Percentiles rank a stretch among this genome's conserved stretches.
These are phyloP conservation scores for Xylariaceae sp. DNA, from an alignment of 2,329 filamentous ascomycete species.

Conservation along the genomic window DNA sequence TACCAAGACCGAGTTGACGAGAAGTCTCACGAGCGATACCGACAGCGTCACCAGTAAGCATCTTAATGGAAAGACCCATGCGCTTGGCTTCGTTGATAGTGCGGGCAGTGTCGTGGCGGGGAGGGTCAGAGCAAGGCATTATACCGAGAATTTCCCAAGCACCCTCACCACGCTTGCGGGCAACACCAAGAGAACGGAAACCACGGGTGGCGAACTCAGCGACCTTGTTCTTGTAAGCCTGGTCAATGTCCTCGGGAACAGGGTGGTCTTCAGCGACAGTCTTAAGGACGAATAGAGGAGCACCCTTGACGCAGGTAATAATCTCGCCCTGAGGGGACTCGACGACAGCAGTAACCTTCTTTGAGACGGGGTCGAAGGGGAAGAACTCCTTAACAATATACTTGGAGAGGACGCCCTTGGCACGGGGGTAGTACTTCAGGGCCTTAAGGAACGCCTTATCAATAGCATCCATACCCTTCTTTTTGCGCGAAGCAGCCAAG, in stretches of 20 bases:
- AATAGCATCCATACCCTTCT: constrained; percentile 92
- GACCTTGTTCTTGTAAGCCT: constrained; percentile 88
- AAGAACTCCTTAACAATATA: constrained; percentile 82
- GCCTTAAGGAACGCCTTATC: constrained; percentile 93
- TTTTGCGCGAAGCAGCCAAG: constrained; percentile 85
- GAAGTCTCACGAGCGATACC: constrained; percentile 91
- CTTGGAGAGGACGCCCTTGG: constrained; percentile 74
- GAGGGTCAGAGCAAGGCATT: constrained; percentile 90
- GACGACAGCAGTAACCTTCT: constrained; percentile 83
- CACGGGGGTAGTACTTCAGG: constrained; percentile 74
- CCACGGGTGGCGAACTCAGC: constrained; percentile 88
- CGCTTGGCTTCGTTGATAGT: constrained; percentile 87
- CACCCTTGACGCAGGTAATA: constrained; percentile 87
- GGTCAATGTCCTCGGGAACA: constrained; percentile 70
- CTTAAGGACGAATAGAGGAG: constrained; percentile 80
- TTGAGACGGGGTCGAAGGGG: constrained; percentile 89
- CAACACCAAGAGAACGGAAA: constrained; percentile 90
- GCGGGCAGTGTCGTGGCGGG: constrained; percentile 83
- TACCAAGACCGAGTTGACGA: constrained; percentile 84
- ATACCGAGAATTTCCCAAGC: constrained; percentile 91
- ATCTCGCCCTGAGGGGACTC: constrained; percentile 78
- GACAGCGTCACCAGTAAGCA: constrained; percentile 92
- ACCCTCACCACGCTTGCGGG: constrained; percentile 77
- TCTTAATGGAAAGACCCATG: constrained; percentile 87
- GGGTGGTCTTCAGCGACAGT: constrained; percentile 82